phyloP scores from a whole-genome alignment of 2,329 filamentous ascomycete genomes.

The Venturia oleaginea region DNA sequence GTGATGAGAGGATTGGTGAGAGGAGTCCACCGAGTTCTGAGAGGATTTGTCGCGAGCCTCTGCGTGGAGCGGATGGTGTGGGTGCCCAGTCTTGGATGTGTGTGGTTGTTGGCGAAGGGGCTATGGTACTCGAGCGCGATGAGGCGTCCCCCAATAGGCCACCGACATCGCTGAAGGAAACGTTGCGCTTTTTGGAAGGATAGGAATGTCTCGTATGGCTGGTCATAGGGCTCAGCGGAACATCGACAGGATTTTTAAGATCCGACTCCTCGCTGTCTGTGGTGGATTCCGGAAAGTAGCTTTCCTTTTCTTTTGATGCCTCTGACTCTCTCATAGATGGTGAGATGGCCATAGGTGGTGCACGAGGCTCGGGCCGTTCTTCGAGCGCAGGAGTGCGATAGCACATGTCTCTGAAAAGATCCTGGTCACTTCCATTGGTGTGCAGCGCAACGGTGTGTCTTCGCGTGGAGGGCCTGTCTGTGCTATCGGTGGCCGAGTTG shows the following conservation, averaged over 20 bases:
- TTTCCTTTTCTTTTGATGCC: constrained; percentile 17
- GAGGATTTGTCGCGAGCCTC: constrained; percentile 6
- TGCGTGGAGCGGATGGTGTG: constrained; percentile 2
- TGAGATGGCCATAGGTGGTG: constrained; percentile 22
- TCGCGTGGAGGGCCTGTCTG: constrained; percentile 47
- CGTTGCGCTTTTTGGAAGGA: constrained; percentile 42
- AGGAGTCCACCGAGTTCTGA: constrained; percentile 14
- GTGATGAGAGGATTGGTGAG: constrained; percentile 6
- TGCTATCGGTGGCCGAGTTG: constrained; percentile 42
- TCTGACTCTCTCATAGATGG: constrained; percentile 14
- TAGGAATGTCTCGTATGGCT: constrained; percentile 29
- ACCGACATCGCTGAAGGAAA: constrained; percentile 81
- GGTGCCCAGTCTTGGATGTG: not conserved
- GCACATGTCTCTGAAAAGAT: constrained; percentile 73
- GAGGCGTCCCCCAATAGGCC: constrained; percentile 54
- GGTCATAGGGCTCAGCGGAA: constrained; percentile 25
- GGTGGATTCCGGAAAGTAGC: constrained; percentile 25
- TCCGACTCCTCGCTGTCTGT: constrained; percentile 21
- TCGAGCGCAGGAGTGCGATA: constrained; percentile 51
- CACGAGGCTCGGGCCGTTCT: constrained; percentile 33
- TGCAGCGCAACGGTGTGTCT: constrained; percentile 55
- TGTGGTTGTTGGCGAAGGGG: constrained; percentile 7
- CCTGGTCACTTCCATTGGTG: constrained; percentile 84
- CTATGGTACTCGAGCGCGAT: constrained; percentile 9
- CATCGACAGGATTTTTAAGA: constrained; percentile 20